These are phyloP conservation scores for Wickerhamomyces strasburgensis DNA, from an alignment of 805 yeast genomes.

Conservation along the genomic window DNA sequence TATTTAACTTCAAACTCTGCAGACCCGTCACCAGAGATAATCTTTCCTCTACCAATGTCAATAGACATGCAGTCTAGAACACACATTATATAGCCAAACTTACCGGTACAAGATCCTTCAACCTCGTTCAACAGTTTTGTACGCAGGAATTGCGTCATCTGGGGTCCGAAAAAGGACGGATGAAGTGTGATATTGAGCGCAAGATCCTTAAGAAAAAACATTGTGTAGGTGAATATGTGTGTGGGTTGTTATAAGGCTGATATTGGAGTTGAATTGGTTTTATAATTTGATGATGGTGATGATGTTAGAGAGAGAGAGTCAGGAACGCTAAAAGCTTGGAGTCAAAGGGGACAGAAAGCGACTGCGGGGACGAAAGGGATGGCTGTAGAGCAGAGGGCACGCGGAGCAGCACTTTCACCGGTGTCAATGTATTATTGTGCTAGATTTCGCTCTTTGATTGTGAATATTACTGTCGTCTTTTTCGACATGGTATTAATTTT, in stretches of 20 bases:
- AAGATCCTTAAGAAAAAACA: conserved; percentile 69
- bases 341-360: not conserved
- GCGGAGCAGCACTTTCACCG: too few relatives aligned
- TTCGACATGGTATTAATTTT: not conserved
- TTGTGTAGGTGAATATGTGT: conserved; percentile 9
- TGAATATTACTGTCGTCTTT: not conserved
- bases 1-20: conserved; percentile 96
- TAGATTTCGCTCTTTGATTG: too few relatives aligned
- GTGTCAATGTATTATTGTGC: too few relatives aligned
- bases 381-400: not conserved
- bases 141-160: conserved; percentile 89
- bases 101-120: conserved; percentile 98
- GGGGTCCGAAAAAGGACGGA: conserved; percentile 97
- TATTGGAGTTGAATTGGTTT: not conserved
- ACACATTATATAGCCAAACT: conserved; percentile 95
- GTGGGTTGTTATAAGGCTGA: not conserved
- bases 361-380: not conserved
- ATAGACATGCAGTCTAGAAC: conserved; percentile 92
- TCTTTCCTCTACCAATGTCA: conserved; percentile 91
- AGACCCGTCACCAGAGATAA: conserved; percentile 86
- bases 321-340: too few relatives aligned
- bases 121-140: conserved; percentile 91
- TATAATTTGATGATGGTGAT: not conserved
- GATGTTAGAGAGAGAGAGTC: too few relatives aligned
- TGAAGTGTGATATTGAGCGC: conserved; percentile 89